phyloP scores from a whole-genome alignment of 1,284 basidiomycete species.

The Ustilago xerochloae region DNA sequence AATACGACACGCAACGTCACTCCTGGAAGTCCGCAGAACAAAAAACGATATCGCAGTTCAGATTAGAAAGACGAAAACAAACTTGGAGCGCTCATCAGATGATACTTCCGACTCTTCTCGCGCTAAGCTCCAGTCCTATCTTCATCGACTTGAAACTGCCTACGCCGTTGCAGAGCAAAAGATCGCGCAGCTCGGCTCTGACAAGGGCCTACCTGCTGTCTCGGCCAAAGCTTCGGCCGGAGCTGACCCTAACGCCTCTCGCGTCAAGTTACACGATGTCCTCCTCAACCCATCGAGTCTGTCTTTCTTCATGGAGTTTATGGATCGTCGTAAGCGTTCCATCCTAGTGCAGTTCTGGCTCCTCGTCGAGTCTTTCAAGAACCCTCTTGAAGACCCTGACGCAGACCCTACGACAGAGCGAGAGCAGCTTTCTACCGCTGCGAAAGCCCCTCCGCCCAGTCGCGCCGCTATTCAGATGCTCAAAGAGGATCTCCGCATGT shows the following conservation, averaged over 20 bases:
- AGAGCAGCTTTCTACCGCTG: constrained; percentile 29
- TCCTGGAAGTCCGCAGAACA: constrained; percentile 52
- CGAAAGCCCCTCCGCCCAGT: constrained; percentile 19
- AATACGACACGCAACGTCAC: constrained; percentile 32
- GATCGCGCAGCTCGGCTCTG: constrained; percentile 78
- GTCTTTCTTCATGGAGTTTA: constrained; percentile 96
- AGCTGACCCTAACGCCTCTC: constrained; percentile 39
- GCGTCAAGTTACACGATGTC: constrained; percentile 72
- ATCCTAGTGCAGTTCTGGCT: constrained; percentile 95
- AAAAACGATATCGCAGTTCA: constrained; percentile 53
- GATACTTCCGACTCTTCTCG: constrained; percentile 19
- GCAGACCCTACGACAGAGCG: constrained; percentile 71
- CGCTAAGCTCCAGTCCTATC: constrained; percentile 73
- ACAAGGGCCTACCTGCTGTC: constrained; percentile 24
- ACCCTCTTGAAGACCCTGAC: constrained; percentile 78
- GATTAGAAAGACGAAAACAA: constrained; percentile 53
- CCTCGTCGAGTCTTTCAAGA: constrained; percentile 95
- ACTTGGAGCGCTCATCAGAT: constrained; percentile 35
- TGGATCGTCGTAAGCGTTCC: constrained; percentile 87
- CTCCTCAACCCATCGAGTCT: constrained; percentile 87
- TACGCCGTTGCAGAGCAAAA: constrained; percentile 85
- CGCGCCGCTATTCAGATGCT: constrained; percentile 71
- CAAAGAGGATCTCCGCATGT: constrained; percentile 85
- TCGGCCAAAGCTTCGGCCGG: constrained; percentile 38
- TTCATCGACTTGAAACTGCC: constrained; percentile 87